These are phyloP conservation scores for Acer campestre DNA, from an alignment of 345 rosid genomes.

Conservation along the genomic window DNA sequence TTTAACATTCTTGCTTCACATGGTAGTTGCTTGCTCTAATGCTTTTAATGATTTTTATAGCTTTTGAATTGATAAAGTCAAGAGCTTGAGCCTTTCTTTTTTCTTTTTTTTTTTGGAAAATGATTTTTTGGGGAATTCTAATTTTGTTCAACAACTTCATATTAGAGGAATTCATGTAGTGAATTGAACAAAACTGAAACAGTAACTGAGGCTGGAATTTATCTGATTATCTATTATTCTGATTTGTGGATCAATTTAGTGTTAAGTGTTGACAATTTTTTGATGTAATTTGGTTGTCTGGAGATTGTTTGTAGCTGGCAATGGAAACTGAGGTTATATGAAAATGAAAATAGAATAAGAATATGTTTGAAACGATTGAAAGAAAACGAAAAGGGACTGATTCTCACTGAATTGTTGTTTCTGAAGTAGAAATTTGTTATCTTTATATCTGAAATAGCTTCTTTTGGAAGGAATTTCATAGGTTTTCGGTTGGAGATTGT, in stretches of 20 bases:
- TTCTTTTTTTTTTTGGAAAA: background rate
- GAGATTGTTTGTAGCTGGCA: background rate
- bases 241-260: background rate
- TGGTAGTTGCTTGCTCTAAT: background rate
- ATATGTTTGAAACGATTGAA: background rate
- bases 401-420: background rate
- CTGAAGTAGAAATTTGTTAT: background rate
- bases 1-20: background rate
- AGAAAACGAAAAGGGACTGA: background rate
- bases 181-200: background rate
- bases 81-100: background rate
- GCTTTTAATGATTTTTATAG: background rate
- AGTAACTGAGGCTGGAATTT: conserved; percentile 12
- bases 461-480: background rate
- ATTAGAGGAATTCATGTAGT: background rate
- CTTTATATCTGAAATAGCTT: background rate
- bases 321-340: background rate
- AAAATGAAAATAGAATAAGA: background rate
- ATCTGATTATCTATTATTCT: background rate
- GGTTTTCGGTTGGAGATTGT: background rate
- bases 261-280: background rate
- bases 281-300: background rate
- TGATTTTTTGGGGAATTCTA: background rate
- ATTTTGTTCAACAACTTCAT: background rate
- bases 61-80: background rate